phyloP scores from a whole-genome alignment of 2,329 filamentous ascomycete genomes.

The Fusarium udum region DNA sequence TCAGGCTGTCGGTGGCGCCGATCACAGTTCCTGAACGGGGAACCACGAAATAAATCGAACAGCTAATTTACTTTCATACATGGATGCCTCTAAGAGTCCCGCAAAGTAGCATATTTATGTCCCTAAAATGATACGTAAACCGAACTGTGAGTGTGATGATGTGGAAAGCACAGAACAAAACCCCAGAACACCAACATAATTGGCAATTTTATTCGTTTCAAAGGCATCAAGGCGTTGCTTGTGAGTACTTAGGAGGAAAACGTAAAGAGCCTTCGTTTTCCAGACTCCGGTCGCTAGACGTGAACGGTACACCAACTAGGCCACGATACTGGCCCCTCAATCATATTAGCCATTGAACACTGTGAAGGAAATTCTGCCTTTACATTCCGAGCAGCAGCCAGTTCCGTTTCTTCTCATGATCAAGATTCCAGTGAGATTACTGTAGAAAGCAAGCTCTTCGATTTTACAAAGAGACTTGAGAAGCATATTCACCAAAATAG shows the following conservation, averaged over 20 bases:
- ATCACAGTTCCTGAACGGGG: slow-evolving; percentile 15
- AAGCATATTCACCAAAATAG: background rate
- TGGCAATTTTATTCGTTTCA: background rate
- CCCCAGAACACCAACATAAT: background rate
- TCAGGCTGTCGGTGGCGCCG: slow-evolving; percentile 39
- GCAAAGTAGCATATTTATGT: background rate
- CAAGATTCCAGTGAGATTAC: background rate
- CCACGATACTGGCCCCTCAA: background rate
- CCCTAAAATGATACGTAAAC: background rate
- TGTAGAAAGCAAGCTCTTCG: background rate
- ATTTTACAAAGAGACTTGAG: background rate
- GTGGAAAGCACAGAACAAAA: background rate
- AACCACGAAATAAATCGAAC: background rate
- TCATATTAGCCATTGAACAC: background rate
- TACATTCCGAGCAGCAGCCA: background rate
- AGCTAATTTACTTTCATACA: background rate
- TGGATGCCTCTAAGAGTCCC: background rate
- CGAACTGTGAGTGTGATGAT: background rate
- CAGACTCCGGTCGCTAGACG: background rate
- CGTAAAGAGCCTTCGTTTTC: background rate
- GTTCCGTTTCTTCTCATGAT: background rate
- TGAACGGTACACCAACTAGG: background rate
- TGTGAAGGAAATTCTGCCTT: background rate
- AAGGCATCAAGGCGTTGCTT: background rate
- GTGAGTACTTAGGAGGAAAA: background rate